A percentile compares a stretch with the other conserved stretches of the same genome.
Conservation (phyloP, 495 filamentous ascomycete genomes). For the Penicillium roqueforti region DNA sequence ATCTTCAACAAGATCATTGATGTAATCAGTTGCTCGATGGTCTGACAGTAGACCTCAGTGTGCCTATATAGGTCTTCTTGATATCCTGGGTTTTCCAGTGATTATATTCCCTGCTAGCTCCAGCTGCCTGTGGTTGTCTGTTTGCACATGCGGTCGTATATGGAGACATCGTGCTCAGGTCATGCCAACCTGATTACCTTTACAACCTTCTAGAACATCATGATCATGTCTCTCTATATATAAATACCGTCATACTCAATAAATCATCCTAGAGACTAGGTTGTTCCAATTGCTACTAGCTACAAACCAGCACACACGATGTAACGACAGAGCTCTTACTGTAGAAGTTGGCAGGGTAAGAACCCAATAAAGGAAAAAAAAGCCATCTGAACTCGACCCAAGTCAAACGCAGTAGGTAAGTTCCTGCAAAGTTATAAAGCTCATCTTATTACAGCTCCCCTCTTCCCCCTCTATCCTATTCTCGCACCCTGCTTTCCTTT, state of each 20-base stretch:
- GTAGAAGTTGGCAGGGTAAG: too few relatives aligned
- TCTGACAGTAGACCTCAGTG: neutral
- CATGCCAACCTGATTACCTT: neutral
- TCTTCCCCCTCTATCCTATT: conserved; percentile 2
- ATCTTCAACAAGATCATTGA: neutral
- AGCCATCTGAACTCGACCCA: neutral
- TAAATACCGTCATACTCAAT: neutral
- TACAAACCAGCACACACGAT: neutral
- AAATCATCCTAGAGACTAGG: neutral
- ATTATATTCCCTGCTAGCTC: neutral
- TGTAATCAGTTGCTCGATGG: neutral
- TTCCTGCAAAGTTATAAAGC: neutral
- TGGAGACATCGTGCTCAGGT: neutral
- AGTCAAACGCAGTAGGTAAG: neutral
- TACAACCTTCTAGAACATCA: neutral
- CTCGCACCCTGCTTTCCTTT: neutral
- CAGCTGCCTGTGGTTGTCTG: neutral
- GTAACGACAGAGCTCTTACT: too few relatives aligned
- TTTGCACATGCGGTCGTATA: neutral
- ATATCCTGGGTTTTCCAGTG: neutral
- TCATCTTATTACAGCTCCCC: neutral
- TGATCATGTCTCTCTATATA: neutral
- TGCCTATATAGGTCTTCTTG: neutral
- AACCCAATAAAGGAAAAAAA: neutral
- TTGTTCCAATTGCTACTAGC: neutral